phyloP scores from a whole-genome alignment of 1,284 basidiomycete species.

The Macrocybe sp. region DNA sequence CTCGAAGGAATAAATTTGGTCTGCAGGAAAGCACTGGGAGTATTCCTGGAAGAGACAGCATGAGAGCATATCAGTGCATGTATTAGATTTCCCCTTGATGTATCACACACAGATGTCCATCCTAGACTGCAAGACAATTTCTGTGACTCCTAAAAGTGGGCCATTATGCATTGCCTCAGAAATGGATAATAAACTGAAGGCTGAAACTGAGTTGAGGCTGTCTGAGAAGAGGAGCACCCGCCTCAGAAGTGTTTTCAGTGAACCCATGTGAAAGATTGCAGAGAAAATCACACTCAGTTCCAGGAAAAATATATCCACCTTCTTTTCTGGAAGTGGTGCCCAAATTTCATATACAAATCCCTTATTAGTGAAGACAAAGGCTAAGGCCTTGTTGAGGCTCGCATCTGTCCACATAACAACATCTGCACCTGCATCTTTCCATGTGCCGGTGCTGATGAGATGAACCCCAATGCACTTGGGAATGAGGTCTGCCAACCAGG shows the following conservation, averaged over 20 bases:
- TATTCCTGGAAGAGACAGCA: slow-evolving; percentile 9
- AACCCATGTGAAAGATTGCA: background rate
- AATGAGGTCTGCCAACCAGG: background rate
- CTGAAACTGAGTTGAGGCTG: background rate
- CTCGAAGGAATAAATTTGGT: slow-evolving; percentile 11
- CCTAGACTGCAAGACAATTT: slow-evolving; percentile 11
- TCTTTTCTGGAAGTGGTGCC: background rate
- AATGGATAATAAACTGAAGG: background rate
- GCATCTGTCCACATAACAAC: slow-evolving; percentile 11
- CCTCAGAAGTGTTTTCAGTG: background rate
- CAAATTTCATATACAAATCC: slow-evolving; percentile 8
- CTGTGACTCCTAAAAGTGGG: too few relatives aligned
- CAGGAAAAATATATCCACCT: slow-evolving; percentile 9
- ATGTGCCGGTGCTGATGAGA: slow-evolving; percentile 4
- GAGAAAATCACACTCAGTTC: background rate
- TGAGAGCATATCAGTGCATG: slow-evolving; percentile 8
- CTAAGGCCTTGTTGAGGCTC: background rate
- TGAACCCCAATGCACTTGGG: slow-evolving; percentile 5
- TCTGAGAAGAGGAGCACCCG: background rate
- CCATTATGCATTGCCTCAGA: background rate
- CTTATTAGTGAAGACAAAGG: slow-evolving; percentile 9
- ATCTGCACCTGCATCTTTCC: slow-evolving; percentile 10
- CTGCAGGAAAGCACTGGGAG: slow-evolving; percentile 6
- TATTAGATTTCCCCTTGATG: slow-evolving; percentile 3
- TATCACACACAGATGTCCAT: slow-evolving; percentile 11